Evolutionary conservation across 257 asterid genomes (phyloP), one percentile per base, ranked within the genome.

Genomic region (Ilex asprella): DNA sequence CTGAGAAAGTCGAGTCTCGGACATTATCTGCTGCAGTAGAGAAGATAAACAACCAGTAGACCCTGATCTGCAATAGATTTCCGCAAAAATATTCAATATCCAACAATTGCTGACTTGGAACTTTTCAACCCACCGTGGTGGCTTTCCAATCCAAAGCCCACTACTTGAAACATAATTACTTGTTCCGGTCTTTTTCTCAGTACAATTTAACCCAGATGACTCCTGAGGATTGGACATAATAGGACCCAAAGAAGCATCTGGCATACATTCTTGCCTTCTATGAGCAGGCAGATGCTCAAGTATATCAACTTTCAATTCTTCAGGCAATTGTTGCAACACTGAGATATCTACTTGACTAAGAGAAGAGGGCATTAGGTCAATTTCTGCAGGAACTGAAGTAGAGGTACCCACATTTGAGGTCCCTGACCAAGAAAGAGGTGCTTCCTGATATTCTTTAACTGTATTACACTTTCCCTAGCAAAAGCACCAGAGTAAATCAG

Each of bases 341-440:
- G 86, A 75, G 75, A 70, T 56, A 79, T 92, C 99, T 63, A 92
- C 81, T 83, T 89, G 99, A 79, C 97, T 92, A 57, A 89, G 78
- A 70, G 97, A 92, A 64, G 85, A 73, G 61, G 97, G 99, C 93
- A 89, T 84, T 71, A 85, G 49, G 66, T 68, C 63, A 62, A 46
- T 55, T 50, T 49, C 66, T 58, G 57, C 80, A 31, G 76, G 70
- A 70, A 56, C 67, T 56, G 78, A 68, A 81, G 75, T 69, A 67
- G 47, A 5, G 29, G 35, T 69, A 43, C 43, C 56, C 62, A 11
- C 41, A 12, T 39, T 16, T 66, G 63, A 61, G 6, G 56, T 63
- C 39, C 68, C 67, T 47, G 51, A 60, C 16, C 16, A 49, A 68
- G 79, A 64, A 62, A 41, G 70, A 56, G 76, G 62, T 61, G 30